These are phyloP conservation scores for Clathrospora elynae DNA, from an alignment of 2,329 filamentous ascomycete species.

Conservation along the genomic window DNA sequence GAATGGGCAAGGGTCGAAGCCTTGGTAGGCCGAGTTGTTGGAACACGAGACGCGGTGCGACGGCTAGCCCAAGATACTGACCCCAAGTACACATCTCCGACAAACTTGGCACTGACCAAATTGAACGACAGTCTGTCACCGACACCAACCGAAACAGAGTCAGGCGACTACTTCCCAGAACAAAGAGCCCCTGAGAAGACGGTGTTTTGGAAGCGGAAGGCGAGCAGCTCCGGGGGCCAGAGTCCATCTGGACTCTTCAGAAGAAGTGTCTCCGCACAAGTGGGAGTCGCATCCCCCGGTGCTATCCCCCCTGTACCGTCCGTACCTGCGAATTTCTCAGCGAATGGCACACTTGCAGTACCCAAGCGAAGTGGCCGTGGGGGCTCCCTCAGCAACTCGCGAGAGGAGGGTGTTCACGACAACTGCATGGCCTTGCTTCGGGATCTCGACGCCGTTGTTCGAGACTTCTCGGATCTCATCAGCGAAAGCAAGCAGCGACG, in stretches of 20 bases:
- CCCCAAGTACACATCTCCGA: conserved; percentile 58
- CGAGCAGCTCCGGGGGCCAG: conserved; percentile 58
- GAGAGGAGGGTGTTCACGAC: conserved; percentile 73
- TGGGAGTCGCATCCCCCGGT: conserved; percentile 55
- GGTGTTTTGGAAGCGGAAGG: conserved; percentile 92
- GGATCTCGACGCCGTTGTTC: conserved; percentile 82
- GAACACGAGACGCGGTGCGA: conserved; percentile 85
- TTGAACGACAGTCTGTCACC: conserved; percentile 42
- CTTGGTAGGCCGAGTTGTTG: conserved; percentile 82
- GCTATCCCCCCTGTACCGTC: conserved; percentile 44
- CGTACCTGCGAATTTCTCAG: conserved; percentile 36
- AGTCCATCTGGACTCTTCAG: conserved; percentile 53
- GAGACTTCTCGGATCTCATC: conserved; percentile 79
- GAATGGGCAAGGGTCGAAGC: conserved; percentile 89
- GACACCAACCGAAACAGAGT: conserved; percentile 52
- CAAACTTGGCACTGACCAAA: conserved; percentile 44
- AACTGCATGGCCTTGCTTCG: conserved; percentile 81
- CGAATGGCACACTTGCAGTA: conserved; percentile 41
- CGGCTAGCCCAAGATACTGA: conserved; percentile 85
- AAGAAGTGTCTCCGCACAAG: conserved; percentile 60
- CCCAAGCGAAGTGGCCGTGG: conserved; percentile 41
- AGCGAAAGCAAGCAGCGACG: conserved; percentile 79
- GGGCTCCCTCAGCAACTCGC: conserved; percentile 49
- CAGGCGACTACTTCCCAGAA: conserved; percentile 62
- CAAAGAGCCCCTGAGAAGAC: conserved; percentile 60